Base-by-base conservation (phyloP, 1,284 basidiomycete species). In the Trichosporon inkin region DNA sequence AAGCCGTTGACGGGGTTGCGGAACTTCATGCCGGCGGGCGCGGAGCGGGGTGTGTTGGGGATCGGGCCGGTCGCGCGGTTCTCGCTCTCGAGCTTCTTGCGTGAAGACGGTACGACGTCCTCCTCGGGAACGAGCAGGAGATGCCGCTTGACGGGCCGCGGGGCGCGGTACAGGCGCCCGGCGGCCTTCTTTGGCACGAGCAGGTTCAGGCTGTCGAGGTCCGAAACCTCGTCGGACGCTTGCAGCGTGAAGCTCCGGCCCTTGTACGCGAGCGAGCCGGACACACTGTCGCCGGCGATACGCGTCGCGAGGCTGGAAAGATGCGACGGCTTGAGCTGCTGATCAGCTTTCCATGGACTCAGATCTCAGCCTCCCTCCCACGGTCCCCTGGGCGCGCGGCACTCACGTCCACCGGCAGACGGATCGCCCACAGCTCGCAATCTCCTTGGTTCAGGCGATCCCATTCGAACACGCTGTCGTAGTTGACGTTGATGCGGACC, bases 351-450 rank as follows among this genome's bases (percentile, higher is more conserved):
- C 38, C 38, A 14, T 14, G 38, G 7, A 6, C 20, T 19, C 16
- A 28, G 3, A 22, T 13, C 7, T 13, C 20, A 19, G 11, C 20
- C 10, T 11, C 44, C 19, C 49, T 16, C 13, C 4, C 10, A 1
- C 28, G 6, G 2, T 14, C n/a, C n/a, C n/a, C n/a, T n/a, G n/a
- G n/a, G n/a, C n/a, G n/a, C n/a, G 11, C n/a, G 10, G 8, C 6
- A 65, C 73, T 59, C 55, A 77, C 75, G 49, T 74, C 72, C 10
- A 57, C 47, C 0, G 77, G 77, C 10, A 73, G 67, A n/a, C 77
- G 64, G 56, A 79, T 71, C 16, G 74, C 71, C 77, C 77, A 79
- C 10, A 79, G 62, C 62, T 79, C 72, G 3, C 68, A 70, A 3
- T 65, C 62, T 55, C 70, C 69, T 10, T 39, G 53, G 7, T 70